These are phyloP conservation scores for Aspergillus panamensis DNA, from an alignment of 495 filamentous ascomycete species.

Conservation along the genomic window DNA sequence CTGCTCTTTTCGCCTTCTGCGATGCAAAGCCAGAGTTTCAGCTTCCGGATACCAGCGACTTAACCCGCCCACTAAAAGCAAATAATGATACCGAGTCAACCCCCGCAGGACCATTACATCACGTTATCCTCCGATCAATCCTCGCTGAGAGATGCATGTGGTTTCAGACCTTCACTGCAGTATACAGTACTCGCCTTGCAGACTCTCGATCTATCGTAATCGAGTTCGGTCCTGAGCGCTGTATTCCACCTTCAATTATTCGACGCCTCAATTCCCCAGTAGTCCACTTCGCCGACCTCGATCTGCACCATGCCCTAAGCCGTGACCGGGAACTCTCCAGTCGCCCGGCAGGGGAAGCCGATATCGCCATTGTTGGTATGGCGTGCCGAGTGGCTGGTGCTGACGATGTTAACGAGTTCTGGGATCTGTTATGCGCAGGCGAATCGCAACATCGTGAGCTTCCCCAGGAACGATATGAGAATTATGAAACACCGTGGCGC, in stretches of 20 bases:
- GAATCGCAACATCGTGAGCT: slow-evolving; percentile 43
- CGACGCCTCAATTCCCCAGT: slow-evolving; percentile 25
- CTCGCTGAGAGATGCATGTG: slow-evolving; percentile 42
- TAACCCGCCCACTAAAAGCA: slow-evolving; percentile 27
- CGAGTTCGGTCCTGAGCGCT: slow-evolving; percentile 42
- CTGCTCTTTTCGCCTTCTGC: slow-evolving; percentile 14
- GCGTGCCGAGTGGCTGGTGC: slow-evolving; percentile 48
- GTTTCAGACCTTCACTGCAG: slow-evolving; percentile 32
- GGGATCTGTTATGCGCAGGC: slow-evolving; percentile 37
- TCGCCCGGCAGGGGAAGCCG: slow-evolving; percentile 22
- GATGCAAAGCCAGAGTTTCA: slow-evolving; percentile 22
- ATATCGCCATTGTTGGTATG: slow-evolving; percentile 54
- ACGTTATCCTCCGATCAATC: slow-evolving; percentile 36
- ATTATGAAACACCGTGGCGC: slow-evolving; percentile 33
- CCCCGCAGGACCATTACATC: slow-evolving; percentile 23
- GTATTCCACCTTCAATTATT: slow-evolving; percentile 37
- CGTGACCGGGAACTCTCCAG: slow-evolving; percentile 9
- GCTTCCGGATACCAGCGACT: slow-evolving; percentile 35
- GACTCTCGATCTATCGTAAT: slow-evolving; percentile 24
- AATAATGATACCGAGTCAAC: slow-evolving; percentile 23
- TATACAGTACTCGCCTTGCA: slow-evolving; percentile 15
- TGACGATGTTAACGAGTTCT: slow-evolving; percentile 44
- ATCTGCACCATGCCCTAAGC: slow-evolving; percentile 8
- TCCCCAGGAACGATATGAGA: slow-evolving; percentile 32
- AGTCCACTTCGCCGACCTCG: slow-evolving; percentile 20